Percentiles rank a stretch among this genome's conserved stretches.
Evolutionary conservation across 495 filamentous ascomycete species (phyloP).

Genomic region (Jackrogersella minutella): DNA sequence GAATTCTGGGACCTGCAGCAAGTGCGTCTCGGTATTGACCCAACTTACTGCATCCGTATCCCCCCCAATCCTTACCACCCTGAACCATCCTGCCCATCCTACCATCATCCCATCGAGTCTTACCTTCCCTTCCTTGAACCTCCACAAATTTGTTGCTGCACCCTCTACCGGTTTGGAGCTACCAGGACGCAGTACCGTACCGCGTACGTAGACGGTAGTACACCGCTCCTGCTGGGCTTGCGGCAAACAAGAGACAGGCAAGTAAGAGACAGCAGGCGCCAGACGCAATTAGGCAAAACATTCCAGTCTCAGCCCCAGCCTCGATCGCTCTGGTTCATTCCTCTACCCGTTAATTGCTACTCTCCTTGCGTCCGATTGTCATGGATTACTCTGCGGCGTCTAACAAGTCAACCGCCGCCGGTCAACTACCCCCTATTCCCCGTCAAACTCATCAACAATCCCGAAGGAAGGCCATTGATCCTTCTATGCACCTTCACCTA

Average conservation of each 20-base stretch:
- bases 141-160: slow-evolving; percentile 25
- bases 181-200: too few species aligned
- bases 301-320: slow-evolving; percentile 34
- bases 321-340: slow-evolving; percentile 25
- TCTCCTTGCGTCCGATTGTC: slow-evolving; percentile 29
- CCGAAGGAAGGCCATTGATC: slow-evolving; percentile 50
- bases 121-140: slow-evolving; percentile 22
- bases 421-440: slow-evolving; percentile 43
- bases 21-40: slow-evolving; percentile 34
- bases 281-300: slow-evolving; percentile 39
- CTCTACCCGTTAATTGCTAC: not conserved
- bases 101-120: slow-evolving; percentile 11
- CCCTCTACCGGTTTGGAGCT: slow-evolving; percentile 18
- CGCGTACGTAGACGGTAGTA: too few species aligned
- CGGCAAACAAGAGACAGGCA: slow-evolving; percentile 30
- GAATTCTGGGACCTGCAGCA: slow-evolving; percentile 38
- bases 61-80: too few species aligned
- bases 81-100: too few species aligned
- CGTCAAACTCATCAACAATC: slow-evolving; percentile 46
- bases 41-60: slow-evolving; percentile 30
- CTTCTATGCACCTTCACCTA: slow-evolving; percentile 45
- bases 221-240: slow-evolving; percentile 30
- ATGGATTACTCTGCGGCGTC: slow-evolving; percentile 34
- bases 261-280: too few species aligned
- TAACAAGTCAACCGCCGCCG: slow-evolving; percentile 25